phyloP scores from a whole-genome alignment of 2,329 filamentous ascomycete species.

The Coniochaeta hoffmannii region DNA sequence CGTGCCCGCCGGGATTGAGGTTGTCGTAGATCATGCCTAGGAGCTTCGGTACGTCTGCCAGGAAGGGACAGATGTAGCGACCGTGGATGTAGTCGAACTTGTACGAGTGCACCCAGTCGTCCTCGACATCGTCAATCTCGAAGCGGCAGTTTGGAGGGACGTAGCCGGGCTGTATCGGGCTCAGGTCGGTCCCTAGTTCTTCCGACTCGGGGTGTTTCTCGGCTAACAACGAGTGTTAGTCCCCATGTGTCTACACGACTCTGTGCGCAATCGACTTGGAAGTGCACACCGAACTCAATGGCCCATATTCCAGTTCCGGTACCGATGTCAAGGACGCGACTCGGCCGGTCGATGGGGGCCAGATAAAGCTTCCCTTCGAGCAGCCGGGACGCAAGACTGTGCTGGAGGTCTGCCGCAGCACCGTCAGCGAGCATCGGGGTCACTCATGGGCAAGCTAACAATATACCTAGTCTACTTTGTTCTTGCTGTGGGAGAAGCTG shows the following conservation, averaged over 20 bases:
- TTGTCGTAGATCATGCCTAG: constrained; percentile 35
- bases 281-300: constrained; percentile 34
- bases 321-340: constrained; percentile 39
- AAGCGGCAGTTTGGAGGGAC: constrained; percentile 48
- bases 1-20: constrained; percentile 31
- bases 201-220: constrained; percentile 29
- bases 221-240: constrained; percentile 14
- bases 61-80: constrained; percentile 41
- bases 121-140: constrained; percentile 46
- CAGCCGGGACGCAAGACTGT: constrained; percentile 24
- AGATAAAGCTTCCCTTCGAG: constrained; percentile 34
- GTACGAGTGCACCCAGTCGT: constrained; percentile 39
- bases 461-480: constrained; percentile 12
- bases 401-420: constrained; percentile 24
- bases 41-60: constrained; percentile 41
- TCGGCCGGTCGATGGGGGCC: constrained; percentile 32
- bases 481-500: constrained; percentile 11
- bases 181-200: constrained; percentile 39
- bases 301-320: constrained; percentile 36
- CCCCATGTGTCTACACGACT: background rate
- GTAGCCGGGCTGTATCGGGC: constrained; percentile 38
- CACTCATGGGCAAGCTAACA: background rate
- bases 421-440: background rate
- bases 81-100: constrained; percentile 49
- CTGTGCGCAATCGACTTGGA: background rate